These are phyloP conservation scores for Candida golubevii DNA, from an alignment of 805 yeast genomes.

Conservation along the genomic window DNA sequence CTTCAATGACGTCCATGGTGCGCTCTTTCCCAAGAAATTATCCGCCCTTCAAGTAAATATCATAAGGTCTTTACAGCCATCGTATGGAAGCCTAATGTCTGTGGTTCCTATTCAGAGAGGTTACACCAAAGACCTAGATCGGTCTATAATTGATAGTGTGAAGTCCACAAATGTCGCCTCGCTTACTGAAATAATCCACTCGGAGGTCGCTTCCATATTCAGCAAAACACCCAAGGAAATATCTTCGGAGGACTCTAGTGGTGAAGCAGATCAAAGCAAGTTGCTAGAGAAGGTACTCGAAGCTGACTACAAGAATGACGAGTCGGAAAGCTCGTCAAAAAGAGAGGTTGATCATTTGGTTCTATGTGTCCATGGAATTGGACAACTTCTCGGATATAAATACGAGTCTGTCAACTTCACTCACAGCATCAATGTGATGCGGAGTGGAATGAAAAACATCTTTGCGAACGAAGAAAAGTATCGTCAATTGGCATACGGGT, in stretches of 20 bases:
- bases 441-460: conserved; percentile 52
- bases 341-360: conserved; percentile 58
- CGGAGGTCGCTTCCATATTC: conserved; percentile 25
- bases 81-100: conserved; percentile 38
- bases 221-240: conserved; percentile 15
- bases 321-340: conserved; percentile 1
- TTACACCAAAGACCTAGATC: conserved; percentile 32
- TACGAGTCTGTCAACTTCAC: conserved; percentile 82
- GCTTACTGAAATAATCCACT: conserved; percentile 28
- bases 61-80: conserved; percentile 33
- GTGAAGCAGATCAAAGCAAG: conserved; percentile 15
- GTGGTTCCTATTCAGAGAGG: conserved; percentile 52
- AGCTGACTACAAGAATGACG: conserved; percentile 9
- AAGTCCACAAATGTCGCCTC: conserved; percentile 31
- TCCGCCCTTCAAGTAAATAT: conserved; percentile 34
- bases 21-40: conserved; percentile 43
- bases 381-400: conserved; percentile 76
- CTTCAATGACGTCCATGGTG: conserved; percentile 42
- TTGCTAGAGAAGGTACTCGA: conserved; percentile 11
- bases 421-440: conserved; percentile 69
- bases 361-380: conserved; percentile 93
- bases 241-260: conserved; percentile 2
- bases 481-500: conserved; percentile 29
- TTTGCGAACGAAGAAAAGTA: conserved; percentile 37
- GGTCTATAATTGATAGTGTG: conserved; percentile 28